Evolutionary conservation across 805 yeast genomes (phyloP).

Genomic region (Saitoella complicata): DNA sequence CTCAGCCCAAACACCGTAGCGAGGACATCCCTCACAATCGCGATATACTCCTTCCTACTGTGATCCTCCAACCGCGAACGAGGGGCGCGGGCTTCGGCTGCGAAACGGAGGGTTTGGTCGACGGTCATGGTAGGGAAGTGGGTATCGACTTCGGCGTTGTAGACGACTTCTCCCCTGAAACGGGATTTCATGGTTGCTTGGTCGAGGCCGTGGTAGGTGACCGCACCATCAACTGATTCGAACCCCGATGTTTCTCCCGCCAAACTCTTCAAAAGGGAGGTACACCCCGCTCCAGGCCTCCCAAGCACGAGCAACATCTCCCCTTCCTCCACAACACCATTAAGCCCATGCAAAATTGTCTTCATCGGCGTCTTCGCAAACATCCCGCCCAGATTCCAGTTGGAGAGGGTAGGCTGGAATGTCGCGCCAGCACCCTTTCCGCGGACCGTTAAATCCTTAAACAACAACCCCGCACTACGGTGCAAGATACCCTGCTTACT

Average conservation of each 20-base stretch:
- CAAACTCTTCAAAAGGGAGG: slow-evolving; percentile 42
- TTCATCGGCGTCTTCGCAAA: too few relatives aligned
- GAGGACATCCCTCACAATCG: slow-evolving; percentile 32
- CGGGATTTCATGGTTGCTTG: slow-evolving; percentile 29
- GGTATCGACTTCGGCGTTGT: slow-evolving; percentile 45
- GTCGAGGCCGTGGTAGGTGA: slow-evolving; percentile 27
- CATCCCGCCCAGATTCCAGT: too few relatives aligned
- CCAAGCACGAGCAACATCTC: slow-evolving; percentile 60
- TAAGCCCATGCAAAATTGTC: slow-evolving; percentile 29
- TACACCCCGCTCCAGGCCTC: slow-evolving; percentile 57
- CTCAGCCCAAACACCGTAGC: slow-evolving; percentile 31
- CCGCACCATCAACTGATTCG: slow-evolving; percentile 27
- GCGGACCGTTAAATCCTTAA: slow-evolving; percentile 25
- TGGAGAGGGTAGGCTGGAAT: too few relatives aligned
- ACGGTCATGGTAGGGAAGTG: slow-evolving; percentile 51
- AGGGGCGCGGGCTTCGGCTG: slow-evolving; percentile 42
- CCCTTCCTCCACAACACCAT: slow-evolving; percentile 44
- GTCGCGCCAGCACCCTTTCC: slow-evolving; percentile 18
- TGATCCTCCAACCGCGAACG: slow-evolving; percentile 38
- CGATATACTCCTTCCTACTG: slow-evolving; percentile 32
- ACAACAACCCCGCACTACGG: slow-evolving; percentile 22
- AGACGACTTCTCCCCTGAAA: slow-evolving; percentile 47
- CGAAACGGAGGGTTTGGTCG: slow-evolving; percentile 40
- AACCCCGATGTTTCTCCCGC: slow-evolving; percentile 43
- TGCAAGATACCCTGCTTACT: slow-evolving; percentile 18